Percentiles rank a stretch among this genome's conserved stretches.
These are phyloP conservation scores for Brassica rapa DNA, from an alignment of 345 rosid species.

Conservation along the genomic window DNA sequence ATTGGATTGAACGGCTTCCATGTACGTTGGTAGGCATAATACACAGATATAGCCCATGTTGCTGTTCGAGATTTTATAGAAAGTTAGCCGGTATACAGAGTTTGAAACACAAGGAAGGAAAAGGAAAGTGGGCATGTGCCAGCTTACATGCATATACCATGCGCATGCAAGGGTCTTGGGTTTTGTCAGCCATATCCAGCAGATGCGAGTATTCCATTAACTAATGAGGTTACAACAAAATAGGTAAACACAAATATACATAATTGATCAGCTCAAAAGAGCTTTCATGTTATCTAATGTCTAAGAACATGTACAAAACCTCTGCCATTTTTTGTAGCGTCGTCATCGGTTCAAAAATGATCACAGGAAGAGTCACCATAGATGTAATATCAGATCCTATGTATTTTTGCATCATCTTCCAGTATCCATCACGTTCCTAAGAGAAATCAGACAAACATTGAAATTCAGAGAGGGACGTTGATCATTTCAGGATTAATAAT, in stretches of 20 bases:
- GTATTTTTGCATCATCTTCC: constrained; percentile 41
- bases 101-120: neutral
- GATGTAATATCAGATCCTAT: constrained; percentile 69
- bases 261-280: neutral
- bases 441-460: neutral
- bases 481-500: neutral
- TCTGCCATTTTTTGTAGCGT: constrained; percentile 93
- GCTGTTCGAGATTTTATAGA: constrained; percentile 40
- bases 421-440: constrained; percentile 34
- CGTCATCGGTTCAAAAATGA: constrained; percentile 84
- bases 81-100: neutral
- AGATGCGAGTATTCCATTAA: constrained; percentile 90
- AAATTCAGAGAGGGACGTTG: neutral
- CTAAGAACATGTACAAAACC: constrained; percentile 47
- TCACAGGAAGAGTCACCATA: constrained; percentile 91
- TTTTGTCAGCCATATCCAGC: constrained; percentile 75
- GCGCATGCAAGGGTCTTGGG: constrained; percentile 89
- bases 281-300: too few relatives aligned
- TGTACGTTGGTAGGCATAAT: constrained; percentile 36
- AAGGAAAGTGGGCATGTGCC: neutral
- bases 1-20: constrained; percentile 42
- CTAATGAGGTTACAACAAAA: constrained; percentile 46
- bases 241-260: neutral
- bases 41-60: constrained; percentile 50
- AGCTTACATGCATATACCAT: constrained; percentile 79